Base-by-base conservation (phyloP, 352 stramenopile species). In the Phytopythium montanum region DNA sequence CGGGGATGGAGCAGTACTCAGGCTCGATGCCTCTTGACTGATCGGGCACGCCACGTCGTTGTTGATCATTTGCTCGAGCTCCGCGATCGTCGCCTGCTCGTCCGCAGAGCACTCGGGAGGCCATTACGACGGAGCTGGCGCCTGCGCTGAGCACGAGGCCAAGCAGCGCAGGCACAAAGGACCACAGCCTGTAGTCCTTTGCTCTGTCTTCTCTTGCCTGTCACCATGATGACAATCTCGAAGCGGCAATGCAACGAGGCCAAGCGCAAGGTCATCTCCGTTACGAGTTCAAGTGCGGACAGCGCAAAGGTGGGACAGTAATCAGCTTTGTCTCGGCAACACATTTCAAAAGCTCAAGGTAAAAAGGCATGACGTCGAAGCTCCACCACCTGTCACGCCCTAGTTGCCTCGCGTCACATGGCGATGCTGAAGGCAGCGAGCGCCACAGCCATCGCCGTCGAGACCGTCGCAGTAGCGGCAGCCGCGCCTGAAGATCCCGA, bases 1-100 rank as follows among this genome's bases (percentile, higher is more conserved):
- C 46, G 25, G 46, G 12, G 45, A 33, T 51, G 45, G 45, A 52
- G 45, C 45, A 52, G 45, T 52, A 34, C 45, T 52, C 45, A 33
- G 34, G 13, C 23, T 29, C 23, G 45, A 19, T 2, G 23, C 26
- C 5, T 52, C 45, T 2, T 19, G 29, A 33, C 21, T 33, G 31
- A 34, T 33, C 2, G 50, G 18, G 19, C 21, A 45, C 7, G 2
- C 31, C 7, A n/a, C 18, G 19, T 26, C 28, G n/a, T 33, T 34
- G 31, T 31, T 31, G 12, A 56, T 16, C 25, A 26, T 33, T n/a
- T 56, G 14, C 33, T 28, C 4, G 5, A 41, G 2, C n/a, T 33
- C n/a, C 26, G 16, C 8, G 31, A 56, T 39, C 0, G 26, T 36
- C 3, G 48, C 31, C 26, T 25, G 7, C 48, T 54, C 26, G 1